phyloP scores from a whole-genome alignment of 208 protist species.

The Leishmania braziliensis region DNA sequence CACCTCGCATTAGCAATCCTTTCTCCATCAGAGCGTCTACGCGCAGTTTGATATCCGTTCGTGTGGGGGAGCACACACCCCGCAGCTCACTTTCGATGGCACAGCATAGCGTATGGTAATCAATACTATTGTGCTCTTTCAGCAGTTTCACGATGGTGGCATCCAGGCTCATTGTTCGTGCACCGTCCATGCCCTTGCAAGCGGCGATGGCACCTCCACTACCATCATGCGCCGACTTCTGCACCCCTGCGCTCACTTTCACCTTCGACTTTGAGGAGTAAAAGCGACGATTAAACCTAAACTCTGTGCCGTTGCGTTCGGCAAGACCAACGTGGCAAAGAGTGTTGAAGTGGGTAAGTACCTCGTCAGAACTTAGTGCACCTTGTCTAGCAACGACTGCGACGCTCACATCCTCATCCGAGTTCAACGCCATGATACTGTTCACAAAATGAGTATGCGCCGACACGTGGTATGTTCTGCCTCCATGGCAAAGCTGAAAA shows the following conservation, averaged over 20 bases:
- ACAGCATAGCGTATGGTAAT: conserved; percentile 54
- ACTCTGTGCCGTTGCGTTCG: conserved; percentile 24
- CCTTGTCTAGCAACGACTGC: conserved; percentile 14
- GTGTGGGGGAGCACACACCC: conserved; percentile 39
- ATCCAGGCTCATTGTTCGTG: conserved; percentile 53
- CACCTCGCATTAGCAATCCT: conserved; percentile 54
- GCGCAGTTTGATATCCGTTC: conserved; percentile 59
- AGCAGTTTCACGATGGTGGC: conserved; percentile 68
- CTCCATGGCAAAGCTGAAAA: conserved; percentile 51
- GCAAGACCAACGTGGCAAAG: conserved; percentile 39
- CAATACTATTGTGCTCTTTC: conserved; percentile 59
- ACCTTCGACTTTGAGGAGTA: conserved; percentile 35
- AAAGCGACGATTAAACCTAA: conserved; percentile 48
- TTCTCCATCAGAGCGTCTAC: conserved; percentile 75
- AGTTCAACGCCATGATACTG: conserved; percentile 59
- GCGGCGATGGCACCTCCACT: neutral
- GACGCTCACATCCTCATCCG: conserved; percentile 26
- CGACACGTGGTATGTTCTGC: conserved; percentile 46
- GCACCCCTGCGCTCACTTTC: conserved; percentile 21
- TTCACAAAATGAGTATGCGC: conserved; percentile 75
- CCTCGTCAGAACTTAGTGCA: conserved; percentile 30
- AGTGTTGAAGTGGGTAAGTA: conserved; percentile 41
- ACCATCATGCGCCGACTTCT: conserved; percentile 23
- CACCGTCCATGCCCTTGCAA: conserved; percentile 26
- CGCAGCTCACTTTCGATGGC: conserved; percentile 32